Percentiles rank a stretch among this genome's conserved stretches.
Conservation (phyloP, 208 protist genomes). For the Wallacemonas sp. region DNA sequence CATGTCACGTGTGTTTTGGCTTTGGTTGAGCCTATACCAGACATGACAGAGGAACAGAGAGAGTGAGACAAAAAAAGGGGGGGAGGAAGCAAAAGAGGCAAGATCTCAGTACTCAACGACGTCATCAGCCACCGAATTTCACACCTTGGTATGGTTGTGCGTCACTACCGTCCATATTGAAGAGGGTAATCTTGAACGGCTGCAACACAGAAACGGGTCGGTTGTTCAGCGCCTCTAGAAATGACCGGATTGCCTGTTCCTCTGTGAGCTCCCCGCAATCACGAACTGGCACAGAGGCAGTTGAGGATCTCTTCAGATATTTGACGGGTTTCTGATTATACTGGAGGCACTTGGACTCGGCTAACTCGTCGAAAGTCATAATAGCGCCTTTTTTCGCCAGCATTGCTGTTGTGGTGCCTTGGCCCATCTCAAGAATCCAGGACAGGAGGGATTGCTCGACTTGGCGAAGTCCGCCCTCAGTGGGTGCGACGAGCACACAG, state of each 20-base stretch:
- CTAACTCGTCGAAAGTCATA: conserved; percentile 90
- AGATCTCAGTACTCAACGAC: no score
- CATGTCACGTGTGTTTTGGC: conserved; percentile 1
- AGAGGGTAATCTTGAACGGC: conserved; percentile 83
- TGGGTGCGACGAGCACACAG: conserved; percentile 74
- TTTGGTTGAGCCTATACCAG: background rate
- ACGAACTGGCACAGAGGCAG: conserved; percentile 39
- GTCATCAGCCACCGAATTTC: conserved; percentile 81
- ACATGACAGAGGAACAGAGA: background rate
- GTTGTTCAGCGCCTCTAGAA: conserved; percentile 58
- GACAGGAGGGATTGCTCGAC: conserved; percentile 69
- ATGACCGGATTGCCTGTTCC: conserved; percentile 74
- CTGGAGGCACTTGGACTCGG: conserved; percentile 36
- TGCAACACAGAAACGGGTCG: conserved; percentile 56
- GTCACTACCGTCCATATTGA: conserved; percentile 82
- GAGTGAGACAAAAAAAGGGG: background rate
- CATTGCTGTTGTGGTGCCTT: conserved; percentile 75
- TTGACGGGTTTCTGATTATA: conserved; percentile 46
- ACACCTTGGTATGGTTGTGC: conserved; percentile 84
- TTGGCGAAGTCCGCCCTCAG: conserved; percentile 58
- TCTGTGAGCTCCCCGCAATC: conserved; percentile 71
- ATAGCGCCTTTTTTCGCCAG: conserved; percentile 77
- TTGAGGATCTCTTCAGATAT: conserved; percentile 35
- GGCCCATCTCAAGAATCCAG: conserved; percentile 78
- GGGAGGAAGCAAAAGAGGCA: no score